Conservation (phyloP, 176 grass and related monocot genomes). For the Rhynchospora pubera region DNA sequence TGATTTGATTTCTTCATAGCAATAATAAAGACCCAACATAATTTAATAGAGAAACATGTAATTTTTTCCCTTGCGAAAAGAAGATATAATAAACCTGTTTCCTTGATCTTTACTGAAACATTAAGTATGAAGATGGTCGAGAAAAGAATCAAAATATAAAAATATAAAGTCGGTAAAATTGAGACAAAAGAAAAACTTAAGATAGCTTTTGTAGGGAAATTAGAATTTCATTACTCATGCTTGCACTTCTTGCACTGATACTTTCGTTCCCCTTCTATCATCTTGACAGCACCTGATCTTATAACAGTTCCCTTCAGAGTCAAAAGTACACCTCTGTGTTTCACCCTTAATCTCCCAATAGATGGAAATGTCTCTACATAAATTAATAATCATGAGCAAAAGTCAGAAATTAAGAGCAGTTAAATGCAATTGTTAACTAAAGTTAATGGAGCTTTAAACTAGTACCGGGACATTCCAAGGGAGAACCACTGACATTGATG, state of each 20-base stretch:
- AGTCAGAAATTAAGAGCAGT: not conserved
- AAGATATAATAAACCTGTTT: not conserved
- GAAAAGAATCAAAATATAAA: not conserved
- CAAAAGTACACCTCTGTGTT: conserved; percentile 62
- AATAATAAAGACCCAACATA: not conserved
- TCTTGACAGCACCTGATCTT: conserved; percentile 65
- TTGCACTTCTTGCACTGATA: conserved; percentile 86
- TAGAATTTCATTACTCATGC: conserved; percentile 30
- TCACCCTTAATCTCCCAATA: conserved; percentile 79
- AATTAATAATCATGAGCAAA: not conserved
- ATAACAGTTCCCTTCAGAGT: conserved; percentile 81
- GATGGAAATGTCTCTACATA: conserved; percentile 55
- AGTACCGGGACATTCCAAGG: conserved; percentile 51
- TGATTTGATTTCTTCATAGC: not conserved
- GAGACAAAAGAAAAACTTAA: not conserved
- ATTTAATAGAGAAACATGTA: not conserved
- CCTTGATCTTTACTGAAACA: not conserved
- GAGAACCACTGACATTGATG: conserved; percentile 56
- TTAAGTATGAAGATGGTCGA: not conserved
- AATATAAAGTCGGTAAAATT: not conserved
- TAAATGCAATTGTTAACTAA: not conserved
- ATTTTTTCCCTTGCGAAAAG: not conserved
- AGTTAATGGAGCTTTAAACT: not conserved
- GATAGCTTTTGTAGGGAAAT: not conserved
- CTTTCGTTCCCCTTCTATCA: conserved; percentile 66